Evolutionary conservation across 164 flowering plant species (phyloP).

Genomic region (Umbilicus rupestris): DNA sequence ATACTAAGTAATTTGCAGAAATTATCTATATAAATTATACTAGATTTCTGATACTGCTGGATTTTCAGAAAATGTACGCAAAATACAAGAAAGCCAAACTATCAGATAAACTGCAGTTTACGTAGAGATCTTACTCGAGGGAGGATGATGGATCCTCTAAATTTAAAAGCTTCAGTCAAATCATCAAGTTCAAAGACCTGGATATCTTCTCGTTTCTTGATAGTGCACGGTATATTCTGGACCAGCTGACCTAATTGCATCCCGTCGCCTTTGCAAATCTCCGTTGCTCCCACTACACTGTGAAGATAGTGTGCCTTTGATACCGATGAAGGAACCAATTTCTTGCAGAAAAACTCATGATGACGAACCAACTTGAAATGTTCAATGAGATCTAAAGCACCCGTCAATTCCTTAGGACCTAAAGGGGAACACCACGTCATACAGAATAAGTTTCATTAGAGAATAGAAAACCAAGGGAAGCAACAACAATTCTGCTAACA

Average conservation of each 20-base stretch:
- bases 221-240: constrained; percentile 17
- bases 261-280: constrained; percentile 43
- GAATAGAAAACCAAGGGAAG: background rate
- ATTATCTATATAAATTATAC: no score
- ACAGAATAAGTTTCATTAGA: background rate
- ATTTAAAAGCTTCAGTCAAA: constrained; percentile 38
- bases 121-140: constrained; percentile 26
- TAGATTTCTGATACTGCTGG: no score
- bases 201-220: constrained; percentile 16
- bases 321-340: constrained; percentile 30
- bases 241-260: constrained; percentile 39
- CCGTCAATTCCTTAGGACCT: constrained; percentile 33
- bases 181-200: constrained; percentile 31
- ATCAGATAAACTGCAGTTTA: background rate
- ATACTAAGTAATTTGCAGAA: background rate
- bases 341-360: constrained; percentile 46
- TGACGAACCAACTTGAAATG: constrained; percentile 32
- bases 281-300: constrained; percentile 44
- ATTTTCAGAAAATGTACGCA: background rate
- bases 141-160: constrained; percentile 26
- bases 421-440: background rate
- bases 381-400: constrained; percentile 40
- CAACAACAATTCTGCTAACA: background rate
- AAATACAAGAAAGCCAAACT: background rate
- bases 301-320: constrained; percentile 36